Evolutionary conservation across 345 rosid species (phyloP), one percentile per base, ranked within the genome.

Genomic region (Citrus hindsii): DNA sequence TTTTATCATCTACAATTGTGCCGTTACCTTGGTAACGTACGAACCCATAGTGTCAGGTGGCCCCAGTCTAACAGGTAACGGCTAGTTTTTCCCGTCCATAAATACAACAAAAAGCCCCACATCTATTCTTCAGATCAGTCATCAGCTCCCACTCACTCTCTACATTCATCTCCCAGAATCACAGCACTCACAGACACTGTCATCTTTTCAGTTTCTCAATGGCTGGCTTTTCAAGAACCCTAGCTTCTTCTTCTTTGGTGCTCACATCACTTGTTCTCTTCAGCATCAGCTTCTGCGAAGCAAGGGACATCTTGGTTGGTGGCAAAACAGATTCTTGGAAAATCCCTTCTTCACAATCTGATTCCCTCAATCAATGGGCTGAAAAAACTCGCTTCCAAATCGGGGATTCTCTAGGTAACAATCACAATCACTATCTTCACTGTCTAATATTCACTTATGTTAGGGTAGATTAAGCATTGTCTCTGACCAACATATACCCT

Each of bases 341-440:
- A 72, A 65, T 87, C 76, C 94, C 92, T 4, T 86, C 91, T 70
- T 90, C 94, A 0, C 84, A 92, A 77, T 75, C 97, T n/a, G 91
- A 88, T 73, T 86, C 95, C 6, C 95, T 94, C 76, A 88, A 91
- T 81, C 75, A 80, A 79, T 94, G 98, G 98, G 98, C 97, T 66
- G 89, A 80, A 79, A 85, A 66, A 9, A 65, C 89, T 21, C 92
- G 94, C 16, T 92, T 94, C 80, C 86, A 73, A 61, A 75, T 91
- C 4, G 95, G 93, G 22, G 95, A 94, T 74, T 73, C 87, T 53
- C 93, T 91, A 0, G 94, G 95, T 92, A 77, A 77, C 30, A 62
- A 27, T 32, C 46, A 60, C 30, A 5, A 63, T 28, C 66, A 14
- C 7, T 13, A n/a, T 5, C 32, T 24, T 69, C 33, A 18, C 22